Evolutionary conservation across 2,329 filamentous ascomycete genomes (phyloP).

Genomic region (Alternaria angustiovoidea): DNA sequence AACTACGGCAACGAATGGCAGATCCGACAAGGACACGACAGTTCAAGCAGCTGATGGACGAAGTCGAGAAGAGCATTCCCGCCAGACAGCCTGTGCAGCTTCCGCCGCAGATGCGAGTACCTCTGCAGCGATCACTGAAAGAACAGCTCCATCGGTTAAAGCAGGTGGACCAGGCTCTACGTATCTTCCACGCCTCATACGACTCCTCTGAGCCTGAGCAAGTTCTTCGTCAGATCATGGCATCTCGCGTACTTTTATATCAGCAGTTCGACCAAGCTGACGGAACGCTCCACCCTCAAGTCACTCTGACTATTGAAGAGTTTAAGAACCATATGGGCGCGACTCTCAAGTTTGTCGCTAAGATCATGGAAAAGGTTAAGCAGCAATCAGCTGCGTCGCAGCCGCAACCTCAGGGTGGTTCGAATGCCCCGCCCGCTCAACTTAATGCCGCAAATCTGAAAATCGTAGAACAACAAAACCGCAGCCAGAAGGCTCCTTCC

Average conservation of each 20-base stretch:
- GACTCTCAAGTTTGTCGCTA: slow-evolving; percentile 39
- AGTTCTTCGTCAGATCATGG: slow-evolving; percentile 38
- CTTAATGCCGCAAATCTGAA: slow-evolving; percentile 50
- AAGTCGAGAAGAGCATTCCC: slow-evolving; percentile 39
- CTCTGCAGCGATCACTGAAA: slow-evolving; percentile 39
- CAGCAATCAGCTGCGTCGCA: slow-evolving; percentile 27
- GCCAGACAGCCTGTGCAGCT: slow-evolving; percentile 32
- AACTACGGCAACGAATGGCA: slow-evolving; percentile 35
- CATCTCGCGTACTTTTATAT: slow-evolving; percentile 34
- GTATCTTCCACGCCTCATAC: slow-evolving; percentile 40
- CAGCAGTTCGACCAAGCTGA: slow-evolving; percentile 41
- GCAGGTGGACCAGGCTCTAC: slow-evolving; percentile 43
- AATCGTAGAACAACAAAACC: slow-evolving; percentile 56
- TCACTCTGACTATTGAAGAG: slow-evolving; percentile 40
- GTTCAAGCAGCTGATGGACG: slow-evolving; percentile 38
- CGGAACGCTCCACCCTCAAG: slow-evolving; percentile 38
- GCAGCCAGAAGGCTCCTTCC: slow-evolving; percentile 58
- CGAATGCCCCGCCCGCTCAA: slow-evolving; percentile 35
- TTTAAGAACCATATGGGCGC: slow-evolving; percentile 36
- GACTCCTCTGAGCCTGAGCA: slow-evolving; percentile 35
- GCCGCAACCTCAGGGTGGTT: slow-evolving; percentile 26
- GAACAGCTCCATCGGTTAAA: slow-evolving; percentile 37
- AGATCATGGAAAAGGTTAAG: slow-evolving; percentile 38
- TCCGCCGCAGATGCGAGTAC: slow-evolving; percentile 29
- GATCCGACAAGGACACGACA: slow-evolving; percentile 39